These are phyloP conservation scores for Herpotrichia juniperi DNA, from an alignment of 2,329 filamentous ascomycete genomes.

Conservation along the genomic window DNA sequence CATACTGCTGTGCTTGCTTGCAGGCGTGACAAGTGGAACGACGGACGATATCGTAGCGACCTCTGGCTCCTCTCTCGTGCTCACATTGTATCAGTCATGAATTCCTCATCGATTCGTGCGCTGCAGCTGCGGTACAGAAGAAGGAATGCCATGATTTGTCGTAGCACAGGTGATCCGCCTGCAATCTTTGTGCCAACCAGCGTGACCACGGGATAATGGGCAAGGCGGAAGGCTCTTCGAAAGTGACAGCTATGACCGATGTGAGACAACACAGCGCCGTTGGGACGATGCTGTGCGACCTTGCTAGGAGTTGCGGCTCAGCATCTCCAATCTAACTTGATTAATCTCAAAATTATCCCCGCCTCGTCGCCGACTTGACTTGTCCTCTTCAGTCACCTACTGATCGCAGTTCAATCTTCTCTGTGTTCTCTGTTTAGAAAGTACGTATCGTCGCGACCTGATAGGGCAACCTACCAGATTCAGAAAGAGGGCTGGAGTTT, in stretches of 20 bases:
- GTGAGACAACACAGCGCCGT: neutral
- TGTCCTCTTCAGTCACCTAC: too few relatives aligned
- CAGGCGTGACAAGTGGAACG: slow-evolving; percentile 1
- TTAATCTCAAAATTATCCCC: too few relatives aligned
- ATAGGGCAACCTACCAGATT: too few relatives aligned
- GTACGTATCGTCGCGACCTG: too few relatives aligned
- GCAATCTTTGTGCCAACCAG: neutral
- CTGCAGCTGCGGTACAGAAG: neutral
- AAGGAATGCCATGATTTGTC: too few relatives aligned
- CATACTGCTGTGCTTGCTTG: neutral
- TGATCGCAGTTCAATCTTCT: too few relatives aligned
- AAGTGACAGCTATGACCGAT: slow-evolving; percentile 2
- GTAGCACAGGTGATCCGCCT: neutral
- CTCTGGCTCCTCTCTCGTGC: too few relatives aligned
- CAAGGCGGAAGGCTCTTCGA: neutral
- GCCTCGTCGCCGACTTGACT: too few relatives aligned
- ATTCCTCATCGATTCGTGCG: neutral
- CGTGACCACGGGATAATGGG: neutral
- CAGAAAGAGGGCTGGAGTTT: too few relatives aligned
- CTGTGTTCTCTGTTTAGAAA: too few relatives aligned
- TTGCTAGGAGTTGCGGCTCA: slow-evolving; percentile 1
- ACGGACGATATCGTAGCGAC: neutral
- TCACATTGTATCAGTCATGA: too few relatives aligned
- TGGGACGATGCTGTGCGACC: neutral
- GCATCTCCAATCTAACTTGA: slow-evolving; percentile 1